These are phyloP conservation scores for Magnolia sinica DNA, from an alignment of 164 flowering plant genomes.

Conservation along the genomic window DNA sequence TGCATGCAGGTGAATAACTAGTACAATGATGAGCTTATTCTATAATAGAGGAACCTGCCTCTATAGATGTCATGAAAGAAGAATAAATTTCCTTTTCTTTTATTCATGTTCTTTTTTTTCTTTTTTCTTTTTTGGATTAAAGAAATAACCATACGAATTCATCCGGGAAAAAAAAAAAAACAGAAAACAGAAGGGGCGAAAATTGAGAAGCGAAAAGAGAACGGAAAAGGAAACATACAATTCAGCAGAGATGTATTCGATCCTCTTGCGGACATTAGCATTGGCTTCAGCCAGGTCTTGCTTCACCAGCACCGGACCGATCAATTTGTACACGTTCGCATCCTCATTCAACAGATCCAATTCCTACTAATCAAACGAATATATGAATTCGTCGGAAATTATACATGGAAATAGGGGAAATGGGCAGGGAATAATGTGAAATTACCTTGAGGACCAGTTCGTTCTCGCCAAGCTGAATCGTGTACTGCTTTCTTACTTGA, in stretches of 20 bases:
- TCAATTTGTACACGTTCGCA: slow-evolving; percentile 89
- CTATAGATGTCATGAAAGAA: too few relatives aligned
- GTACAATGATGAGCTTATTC: too few relatives aligned
- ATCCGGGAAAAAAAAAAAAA: not conserved
- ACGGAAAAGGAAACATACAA: slow-evolving; percentile 46
- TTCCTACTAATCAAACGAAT: slow-evolving; percentile 46
- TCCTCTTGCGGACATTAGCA: slow-evolving; percentile 93
- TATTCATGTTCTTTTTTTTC: too few relatives aligned
- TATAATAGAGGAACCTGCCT: too few relatives aligned
- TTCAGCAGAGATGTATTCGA: slow-evolving; percentile 93
- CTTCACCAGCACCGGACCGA: slow-evolving; percentile 96
- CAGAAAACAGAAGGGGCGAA: slow-evolving; percentile 7
- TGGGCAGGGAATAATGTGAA: not conserved
- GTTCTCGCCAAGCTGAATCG: slow-evolving; percentile 94
- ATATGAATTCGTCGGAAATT: not conserved
- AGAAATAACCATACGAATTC: not conserved
- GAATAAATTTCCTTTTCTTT: too few relatives aligned
- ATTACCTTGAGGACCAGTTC: slow-evolving; percentile 94
- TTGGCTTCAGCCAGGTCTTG: slow-evolving; percentile 98
- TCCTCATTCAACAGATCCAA: slow-evolving; percentile 79
- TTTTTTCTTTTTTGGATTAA: not conserved
- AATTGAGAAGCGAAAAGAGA: too few relatives aligned
- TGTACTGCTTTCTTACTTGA: slow-evolving; percentile 93
- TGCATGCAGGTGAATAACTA: too few relatives aligned
- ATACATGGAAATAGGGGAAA: not conserved